A percentile compares a stretch with the other conserved stretches of the same genome.
Conservation (phyloP, 2,329 filamentous ascomycete species). For the Pseudonectria buxi region DNA sequence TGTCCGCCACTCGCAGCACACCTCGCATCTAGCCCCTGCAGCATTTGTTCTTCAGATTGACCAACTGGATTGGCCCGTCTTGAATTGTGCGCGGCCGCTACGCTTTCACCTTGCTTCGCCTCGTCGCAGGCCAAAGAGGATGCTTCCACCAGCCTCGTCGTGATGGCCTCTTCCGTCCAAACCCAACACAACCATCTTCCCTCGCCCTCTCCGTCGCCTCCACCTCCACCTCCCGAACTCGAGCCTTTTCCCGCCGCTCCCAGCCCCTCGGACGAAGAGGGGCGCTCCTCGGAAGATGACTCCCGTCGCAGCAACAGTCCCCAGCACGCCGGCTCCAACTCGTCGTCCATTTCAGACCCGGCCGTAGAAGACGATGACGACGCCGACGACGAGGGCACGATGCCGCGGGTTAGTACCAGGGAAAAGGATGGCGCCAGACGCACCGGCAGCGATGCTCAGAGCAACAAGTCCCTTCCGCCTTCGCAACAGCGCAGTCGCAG, state of each 20-base stretch:
- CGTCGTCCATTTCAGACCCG: slow-evolving; percentile 26
- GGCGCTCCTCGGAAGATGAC: slow-evolving; percentile 23
- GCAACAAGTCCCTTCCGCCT: slow-evolving; percentile 1
- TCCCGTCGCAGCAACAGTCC: slow-evolving; percentile 16
- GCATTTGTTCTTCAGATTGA: too few relatives aligned
- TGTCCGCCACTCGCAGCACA: too few relatives aligned
- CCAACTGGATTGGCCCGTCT: too few relatives aligned
- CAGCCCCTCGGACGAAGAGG: slow-evolving; percentile 21
- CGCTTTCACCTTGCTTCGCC: too few relatives aligned
- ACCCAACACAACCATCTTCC: slow-evolving; percentile 5
- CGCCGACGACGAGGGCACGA: slow-evolving; percentile 2
- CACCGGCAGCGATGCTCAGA: slow-evolving; percentile 1
- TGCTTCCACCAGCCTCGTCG: background rate
- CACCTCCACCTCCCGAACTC: slow-evolving; percentile 1
- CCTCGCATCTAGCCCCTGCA: too few relatives aligned
- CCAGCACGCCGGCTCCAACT: slow-evolving; percentile 17
- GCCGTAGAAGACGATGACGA: slow-evolving; percentile 17
- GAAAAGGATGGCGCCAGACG: background rate
- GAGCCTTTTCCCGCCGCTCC: slow-evolving; percentile 5
- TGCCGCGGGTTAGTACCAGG: slow-evolving; percentile 3
- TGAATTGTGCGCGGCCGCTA: too few relatives aligned
- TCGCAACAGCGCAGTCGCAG: slow-evolving; percentile 19
- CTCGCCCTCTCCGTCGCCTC: slow-evolving; percentile 10
- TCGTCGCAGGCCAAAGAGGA: background rate
- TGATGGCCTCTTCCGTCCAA: slow-evolving; percentile 18